These are phyloP conservation scores for Sophora flavescens DNA, from an alignment of 306 rosid genomes.

Conservation along the genomic window DNA sequence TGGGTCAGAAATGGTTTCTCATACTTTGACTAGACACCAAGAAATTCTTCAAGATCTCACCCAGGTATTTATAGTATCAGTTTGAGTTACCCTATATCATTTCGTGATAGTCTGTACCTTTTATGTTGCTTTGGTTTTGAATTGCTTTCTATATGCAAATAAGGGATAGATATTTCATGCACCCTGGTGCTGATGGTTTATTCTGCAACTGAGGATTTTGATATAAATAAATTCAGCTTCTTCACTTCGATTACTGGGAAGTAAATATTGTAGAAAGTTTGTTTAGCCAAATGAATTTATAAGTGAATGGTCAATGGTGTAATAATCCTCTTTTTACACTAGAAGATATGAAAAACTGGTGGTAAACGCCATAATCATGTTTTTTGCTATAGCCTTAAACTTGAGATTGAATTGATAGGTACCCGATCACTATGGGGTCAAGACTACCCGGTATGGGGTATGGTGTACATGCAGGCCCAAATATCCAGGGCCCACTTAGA, in stretches of 20 bases:
- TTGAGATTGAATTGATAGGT: too few species aligned
- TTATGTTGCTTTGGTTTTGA: conserved; percentile 22
- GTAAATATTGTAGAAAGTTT: background rate
- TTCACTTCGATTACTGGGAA: background rate
- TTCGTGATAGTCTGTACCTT: conserved; percentile 12
- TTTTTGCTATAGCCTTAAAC: conserved; percentile 4
- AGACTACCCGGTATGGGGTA: too few species aligned
- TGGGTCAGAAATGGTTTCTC: conserved; percentile 99
- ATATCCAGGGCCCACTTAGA: too few species aligned
- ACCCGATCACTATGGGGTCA: too few species aligned
- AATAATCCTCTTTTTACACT: background rate
- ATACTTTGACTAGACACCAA: conserved; percentile 96
- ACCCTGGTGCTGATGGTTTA: conserved; percentile 17
- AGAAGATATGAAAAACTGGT: conserved; percentile 15
- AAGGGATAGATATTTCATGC: conserved; percentile 33
- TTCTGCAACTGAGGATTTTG: background rate
- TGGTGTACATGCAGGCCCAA: too few species aligned
- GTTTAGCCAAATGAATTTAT: background rate
- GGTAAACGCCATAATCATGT: background rate
- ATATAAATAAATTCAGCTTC: background rate
- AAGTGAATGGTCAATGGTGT: background rate
- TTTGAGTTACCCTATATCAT: conserved; percentile 19
- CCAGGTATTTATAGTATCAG: conserved; percentile 67
- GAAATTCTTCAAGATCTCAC: conserved; percentile 98
- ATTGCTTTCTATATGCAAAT: conserved; percentile 32